Evolutionary conservation across 768 basidiomycete species (phyloP).

Genomic region (Termitomyces sp.): DNA sequence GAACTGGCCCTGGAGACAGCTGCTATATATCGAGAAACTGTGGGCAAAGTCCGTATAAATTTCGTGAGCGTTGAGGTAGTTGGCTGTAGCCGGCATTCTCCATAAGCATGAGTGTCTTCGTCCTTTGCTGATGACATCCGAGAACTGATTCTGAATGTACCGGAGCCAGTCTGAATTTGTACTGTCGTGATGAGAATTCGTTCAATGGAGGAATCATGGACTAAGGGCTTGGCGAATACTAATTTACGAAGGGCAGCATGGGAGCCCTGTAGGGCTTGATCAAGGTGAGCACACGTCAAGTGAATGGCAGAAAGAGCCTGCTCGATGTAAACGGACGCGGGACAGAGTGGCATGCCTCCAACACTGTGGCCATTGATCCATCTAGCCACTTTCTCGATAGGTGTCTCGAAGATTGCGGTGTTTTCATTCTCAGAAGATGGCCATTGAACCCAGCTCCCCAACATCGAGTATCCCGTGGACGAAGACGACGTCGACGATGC

Average conservation of each 20-base stretch:
- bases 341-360: slow-evolving; percentile 52
- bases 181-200: slow-evolving; percentile 38
- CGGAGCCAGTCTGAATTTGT: slow-evolving; percentile 31
- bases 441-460: slow-evolving; percentile 39
- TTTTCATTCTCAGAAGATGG: slow-evolving; percentile 33
- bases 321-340: slow-evolving; percentile 65
- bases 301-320: slow-evolving; percentile 45
- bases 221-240: slow-evolving; percentile 53
- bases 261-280: slow-evolving; percentile 22
- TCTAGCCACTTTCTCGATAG: slow-evolving; percentile 37
- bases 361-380: slow-evolving; percentile 60
- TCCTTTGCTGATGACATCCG: slow-evolving; percentile 25
- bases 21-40: slow-evolving; percentile 30
- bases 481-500: not conserved
- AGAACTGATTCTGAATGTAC: slow-evolving; percentile 48
- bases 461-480: slow-evolving; percentile 30
- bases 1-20: slow-evolving; percentile 26
- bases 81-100: slow-evolving; percentile 39
- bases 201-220: slow-evolving; percentile 33
- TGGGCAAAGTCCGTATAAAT: slow-evolving; percentile 34
- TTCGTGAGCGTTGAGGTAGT: slow-evolving; percentile 28
- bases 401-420: slow-evolving; percentile 51
- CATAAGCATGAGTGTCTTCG: slow-evolving; percentile 5
- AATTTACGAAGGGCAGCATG: slow-evolving; percentile 41
- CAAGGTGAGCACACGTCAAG: slow-evolving; percentile 31